Conservation (phyloP, 176 grass and related monocot species). For the Triticum aestivum region DNA sequence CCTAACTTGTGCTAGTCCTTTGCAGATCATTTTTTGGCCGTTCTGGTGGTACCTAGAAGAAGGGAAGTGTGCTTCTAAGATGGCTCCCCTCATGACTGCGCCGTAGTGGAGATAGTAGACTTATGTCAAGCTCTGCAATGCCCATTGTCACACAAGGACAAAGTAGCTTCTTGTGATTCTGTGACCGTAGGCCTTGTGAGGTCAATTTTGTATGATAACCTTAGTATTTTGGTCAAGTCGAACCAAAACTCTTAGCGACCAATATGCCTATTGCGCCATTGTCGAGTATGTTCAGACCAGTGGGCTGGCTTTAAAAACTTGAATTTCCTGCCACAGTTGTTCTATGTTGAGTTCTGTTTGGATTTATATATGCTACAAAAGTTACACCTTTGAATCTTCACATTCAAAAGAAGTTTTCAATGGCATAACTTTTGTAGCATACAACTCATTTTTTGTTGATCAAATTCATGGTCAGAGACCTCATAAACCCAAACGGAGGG, state of each 20-base stretch:
- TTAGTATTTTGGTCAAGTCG: neutral
- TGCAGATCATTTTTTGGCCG: conserved; percentile 31
- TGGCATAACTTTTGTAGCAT: neutral
- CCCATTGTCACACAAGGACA: neutral
- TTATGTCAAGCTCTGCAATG: neutral
- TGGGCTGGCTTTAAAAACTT: neutral
- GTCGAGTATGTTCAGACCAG: neutral
- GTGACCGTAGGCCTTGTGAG: conserved; percentile 13
- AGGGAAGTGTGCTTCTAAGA: neutral
- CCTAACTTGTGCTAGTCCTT: conserved; percentile 14
- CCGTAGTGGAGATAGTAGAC: neutral
- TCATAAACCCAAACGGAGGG: too few species aligned
- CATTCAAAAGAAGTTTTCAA: neutral
- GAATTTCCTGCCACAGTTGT: neutral
- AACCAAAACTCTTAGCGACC: neutral
- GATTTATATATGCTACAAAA: neutral
- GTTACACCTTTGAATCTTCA: neutral
- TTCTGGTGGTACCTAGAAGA: neutral
- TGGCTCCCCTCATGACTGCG: neutral
- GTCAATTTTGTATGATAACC: conserved; percentile 25
- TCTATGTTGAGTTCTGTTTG: neutral
- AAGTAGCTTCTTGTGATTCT: neutral
- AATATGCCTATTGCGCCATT: neutral
- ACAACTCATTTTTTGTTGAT: neutral
- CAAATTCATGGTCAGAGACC: neutral